These are phyloP conservation scores for Plasmopara halstedii DNA, from an alignment of 352 stramenopile species.

Conservation along the genomic window DNA sequence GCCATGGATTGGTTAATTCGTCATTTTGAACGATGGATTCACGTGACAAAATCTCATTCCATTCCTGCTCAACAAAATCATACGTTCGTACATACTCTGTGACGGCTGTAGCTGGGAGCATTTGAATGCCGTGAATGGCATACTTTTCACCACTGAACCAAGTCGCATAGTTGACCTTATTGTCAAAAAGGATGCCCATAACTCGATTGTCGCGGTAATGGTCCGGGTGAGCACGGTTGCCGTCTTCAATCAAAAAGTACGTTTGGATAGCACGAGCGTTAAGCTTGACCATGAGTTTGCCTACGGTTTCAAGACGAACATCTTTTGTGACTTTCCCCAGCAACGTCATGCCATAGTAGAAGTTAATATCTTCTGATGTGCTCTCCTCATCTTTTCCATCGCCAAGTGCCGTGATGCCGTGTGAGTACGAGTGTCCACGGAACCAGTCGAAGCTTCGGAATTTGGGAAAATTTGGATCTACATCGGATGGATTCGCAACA, in stretches of 20 bases:
- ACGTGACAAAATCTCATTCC: conserved; percentile 36
- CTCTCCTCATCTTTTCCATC: conserved; percentile 47
- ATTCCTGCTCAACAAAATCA: conserved; percentile 49
- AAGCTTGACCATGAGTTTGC: conserved; percentile 42
- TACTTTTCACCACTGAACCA: conserved; percentile 70
- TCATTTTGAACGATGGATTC: conserved; percentile 29
- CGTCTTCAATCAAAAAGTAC: conserved; percentile 42
- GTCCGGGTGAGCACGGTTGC: conserved; percentile 33
- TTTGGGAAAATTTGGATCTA: conserved; percentile 31
- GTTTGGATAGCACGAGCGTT: conserved; percentile 37
- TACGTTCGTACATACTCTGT: conserved; percentile 43
- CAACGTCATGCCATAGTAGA: conserved; percentile 33
- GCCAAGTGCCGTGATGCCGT: conserved; percentile 31
- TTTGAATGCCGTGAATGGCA: conserved; percentile 74
- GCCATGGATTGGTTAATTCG: conserved; percentile 50
- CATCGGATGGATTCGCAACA: conserved; percentile 33
- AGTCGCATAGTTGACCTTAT: conserved; percentile 66
- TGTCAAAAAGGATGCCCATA: conserved; percentile 68
- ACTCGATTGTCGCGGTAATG: conserved; percentile 47
- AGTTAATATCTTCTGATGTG: conserved; percentile 45
- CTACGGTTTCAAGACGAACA: conserved; percentile 24
- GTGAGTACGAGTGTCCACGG: conserved; percentile 44
- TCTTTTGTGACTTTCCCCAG: conserved; percentile 30
- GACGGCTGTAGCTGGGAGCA: conserved; percentile 59
- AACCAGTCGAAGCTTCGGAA: conserved; percentile 45